Conservation (phyloP, 106 monocot genomes). For the Allium cepa region DNA sequence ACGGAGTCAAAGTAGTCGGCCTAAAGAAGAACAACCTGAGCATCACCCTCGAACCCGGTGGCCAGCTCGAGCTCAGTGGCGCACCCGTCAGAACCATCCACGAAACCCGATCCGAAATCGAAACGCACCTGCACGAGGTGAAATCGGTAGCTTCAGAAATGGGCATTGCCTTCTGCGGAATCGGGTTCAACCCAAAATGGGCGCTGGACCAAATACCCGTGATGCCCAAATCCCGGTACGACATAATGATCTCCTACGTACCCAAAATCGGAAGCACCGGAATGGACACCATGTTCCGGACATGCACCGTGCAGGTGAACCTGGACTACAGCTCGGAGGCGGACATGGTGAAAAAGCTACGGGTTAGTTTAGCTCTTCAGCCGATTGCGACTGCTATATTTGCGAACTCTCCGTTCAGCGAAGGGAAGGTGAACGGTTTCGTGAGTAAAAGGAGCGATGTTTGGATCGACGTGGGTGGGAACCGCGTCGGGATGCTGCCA, state of each 20-base stretch:
- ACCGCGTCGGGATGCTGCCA: constrained; percentile 86
- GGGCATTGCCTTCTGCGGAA: too few species aligned
- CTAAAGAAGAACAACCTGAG: too few species aligned
- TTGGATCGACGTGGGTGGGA: constrained; percentile 82
- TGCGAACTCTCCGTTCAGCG: constrained; percentile 95
- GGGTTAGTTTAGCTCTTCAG: constrained; percentile 80
- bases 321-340: constrained; percentile 91
- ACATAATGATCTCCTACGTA: constrained; percentile 93
- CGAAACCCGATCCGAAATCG: too few species aligned
- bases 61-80: too few species aligned
- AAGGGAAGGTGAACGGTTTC: constrained; percentile 89
- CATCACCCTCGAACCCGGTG: too few species aligned
- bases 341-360: constrained; percentile 95
- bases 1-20: too few species aligned
- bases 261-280: constrained; percentile 94
- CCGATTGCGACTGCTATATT: constrained; percentile 96
- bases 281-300: constrained; percentile 92
- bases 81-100: too few species aligned
- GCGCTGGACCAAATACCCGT: constrained; percentile 5
- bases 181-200: too few species aligned
- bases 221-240: constrained; percentile 24
- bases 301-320: constrained; percentile 95
- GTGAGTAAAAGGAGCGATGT: constrained; percentile 77
- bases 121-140: too few species aligned
- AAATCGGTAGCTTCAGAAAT: too few species aligned